Evolutionary conservation across 352 stramenopile species (phyloP).

Genomic region (Pythium rhizo-oryzae): DNA sequence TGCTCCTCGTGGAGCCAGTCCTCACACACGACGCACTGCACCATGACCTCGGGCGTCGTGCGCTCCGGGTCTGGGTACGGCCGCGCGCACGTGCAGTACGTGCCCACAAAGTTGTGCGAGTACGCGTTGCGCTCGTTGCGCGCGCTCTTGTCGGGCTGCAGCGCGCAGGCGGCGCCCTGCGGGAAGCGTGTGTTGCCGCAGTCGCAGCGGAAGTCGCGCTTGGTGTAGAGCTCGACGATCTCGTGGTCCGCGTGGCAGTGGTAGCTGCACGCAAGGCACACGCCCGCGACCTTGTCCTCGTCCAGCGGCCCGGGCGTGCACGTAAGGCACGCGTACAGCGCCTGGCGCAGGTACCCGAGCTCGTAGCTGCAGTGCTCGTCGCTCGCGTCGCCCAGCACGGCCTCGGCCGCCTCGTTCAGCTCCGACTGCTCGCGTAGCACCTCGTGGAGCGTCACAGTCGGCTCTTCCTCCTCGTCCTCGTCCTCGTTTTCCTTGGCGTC

Average conservation of each 20-base stretch:
- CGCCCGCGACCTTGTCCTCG: constrained; percentile 40
- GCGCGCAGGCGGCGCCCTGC: constrained; percentile 41
- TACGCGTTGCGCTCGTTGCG: constrained; percentile 65
- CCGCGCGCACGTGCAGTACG: constrained; percentile 74
- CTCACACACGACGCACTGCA: constrained; percentile 79
- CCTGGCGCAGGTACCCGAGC: constrained; percentile 69
- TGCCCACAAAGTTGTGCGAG: constrained; percentile 70
- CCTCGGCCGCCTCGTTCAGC: constrained; percentile 59
- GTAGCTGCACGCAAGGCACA: constrained; percentile 78
- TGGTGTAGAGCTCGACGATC: constrained; percentile 84
- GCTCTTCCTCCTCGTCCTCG: constrained; percentile 47
- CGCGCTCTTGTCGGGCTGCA: constrained; percentile 52
- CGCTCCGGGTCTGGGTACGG: constrained; percentile 76
- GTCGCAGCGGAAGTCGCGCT: constrained; percentile 73
- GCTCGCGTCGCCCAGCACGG: constrained; percentile 60
- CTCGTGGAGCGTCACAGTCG: constrained; percentile 63
- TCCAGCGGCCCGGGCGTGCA: constrained; percentile 54
- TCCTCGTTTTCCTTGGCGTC: not conserved
- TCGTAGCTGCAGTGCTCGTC: constrained; percentile 71
- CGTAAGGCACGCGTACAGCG: constrained; percentile 70
- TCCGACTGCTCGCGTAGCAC: constrained; percentile 56
- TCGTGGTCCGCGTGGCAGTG: constrained; percentile 75
- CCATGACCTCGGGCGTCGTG: constrained; percentile 68
- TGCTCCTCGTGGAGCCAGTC: constrained; percentile 82
- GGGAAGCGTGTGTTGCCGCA: constrained; percentile 72